phyloP scores from a whole-genome alignment of 164 flowering plant species.

The Macadamia tetraphylla region DNA sequence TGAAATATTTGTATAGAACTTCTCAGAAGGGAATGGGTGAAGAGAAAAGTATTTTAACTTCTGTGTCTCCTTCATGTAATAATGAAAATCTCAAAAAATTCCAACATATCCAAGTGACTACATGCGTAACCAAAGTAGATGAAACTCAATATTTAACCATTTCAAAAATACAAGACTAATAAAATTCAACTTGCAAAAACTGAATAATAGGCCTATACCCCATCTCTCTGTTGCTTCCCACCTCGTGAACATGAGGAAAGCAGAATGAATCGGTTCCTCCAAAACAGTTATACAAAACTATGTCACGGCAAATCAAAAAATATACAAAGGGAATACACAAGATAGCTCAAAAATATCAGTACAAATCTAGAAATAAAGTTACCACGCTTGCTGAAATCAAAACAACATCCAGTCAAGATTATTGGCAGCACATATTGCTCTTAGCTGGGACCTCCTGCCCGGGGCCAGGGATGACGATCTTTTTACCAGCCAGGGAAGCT shows the following conservation, averaged over 20 bases:
- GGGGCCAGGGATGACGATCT: constrained; percentile 64
- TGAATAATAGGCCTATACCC: no score
- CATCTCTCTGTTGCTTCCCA: no score
- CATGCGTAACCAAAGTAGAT: no score
- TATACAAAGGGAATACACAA: constrained; percentile 17
- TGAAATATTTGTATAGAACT: no score
- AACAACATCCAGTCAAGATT: constrained; percentile 17
- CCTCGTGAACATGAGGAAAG: background rate
- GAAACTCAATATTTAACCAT: no score
- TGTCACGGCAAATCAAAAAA: constrained; percentile 3
- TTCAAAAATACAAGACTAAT: no score
- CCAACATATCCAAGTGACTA: no score
- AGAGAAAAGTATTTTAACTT: no score
- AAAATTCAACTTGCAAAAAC: no score
- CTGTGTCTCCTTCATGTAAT: no score
- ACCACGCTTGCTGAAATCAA: background rate
- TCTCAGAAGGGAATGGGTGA: no score
- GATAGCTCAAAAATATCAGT: constrained; percentile 6
- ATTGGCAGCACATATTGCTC: constrained; percentile 48
- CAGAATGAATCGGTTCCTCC: background rate
- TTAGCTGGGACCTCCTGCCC: constrained; percentile 61
- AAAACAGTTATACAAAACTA: background rate
- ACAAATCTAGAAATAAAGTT: background rate
- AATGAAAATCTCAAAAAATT: no score
- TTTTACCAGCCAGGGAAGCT: constrained; percentile 52